Evolutionary conservation across 176 grass and related monocot species (phyloP), one percentile per base, ranked within the genome.

Genomic region (Elaeis guineensis): DNA sequence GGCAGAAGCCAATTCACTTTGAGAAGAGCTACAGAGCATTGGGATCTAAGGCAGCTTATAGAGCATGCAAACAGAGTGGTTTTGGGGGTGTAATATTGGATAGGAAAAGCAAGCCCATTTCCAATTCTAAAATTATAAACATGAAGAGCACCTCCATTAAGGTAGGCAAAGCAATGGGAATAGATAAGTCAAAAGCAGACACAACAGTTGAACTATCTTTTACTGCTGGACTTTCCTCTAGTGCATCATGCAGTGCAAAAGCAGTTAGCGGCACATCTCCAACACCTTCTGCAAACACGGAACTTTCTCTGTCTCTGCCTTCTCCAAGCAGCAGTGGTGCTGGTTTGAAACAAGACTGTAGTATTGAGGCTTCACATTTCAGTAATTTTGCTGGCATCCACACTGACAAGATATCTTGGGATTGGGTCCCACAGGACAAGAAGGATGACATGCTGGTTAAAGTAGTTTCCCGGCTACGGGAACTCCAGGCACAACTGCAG

Each of bases 371-470:
- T 63, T 15, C 67, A n/a, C 73, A 78, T n/a, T 67, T 61, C 59
- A 69, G 76, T 52, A 86, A 52, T 59, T 75, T 82, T 70, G 61
- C 57, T 63, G 62, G 54, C 25, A 77, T 72, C 30, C 67, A 75
- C 23, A 83, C 78, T 66, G 77, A 85, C 23, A 80, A 92, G 49
- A 69, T 72, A 17, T 77, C 72, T 22, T 82, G 80, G 57, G 72
- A 73, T 28, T 89, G 88, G 81, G 55, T 92, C 25, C 84, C 88
- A 5, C 76, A 81, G 64, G 81, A 98, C 71, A 98, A 64, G 65
- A 98, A 80, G 57, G 93, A 92, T 67, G 88, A 78, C 76, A 82
- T 92, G 54, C 76, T 83, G 16, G 72, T 90, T 59, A 77, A 80
- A 50, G 76, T 98, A 72, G 76, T 98, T 62, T 78, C 83, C 51